Evolutionary conservation across 352 stramenopile species (phyloP), one percentile per base, ranked within the genome.

Genomic region (Phytophthora rubi): DNA sequence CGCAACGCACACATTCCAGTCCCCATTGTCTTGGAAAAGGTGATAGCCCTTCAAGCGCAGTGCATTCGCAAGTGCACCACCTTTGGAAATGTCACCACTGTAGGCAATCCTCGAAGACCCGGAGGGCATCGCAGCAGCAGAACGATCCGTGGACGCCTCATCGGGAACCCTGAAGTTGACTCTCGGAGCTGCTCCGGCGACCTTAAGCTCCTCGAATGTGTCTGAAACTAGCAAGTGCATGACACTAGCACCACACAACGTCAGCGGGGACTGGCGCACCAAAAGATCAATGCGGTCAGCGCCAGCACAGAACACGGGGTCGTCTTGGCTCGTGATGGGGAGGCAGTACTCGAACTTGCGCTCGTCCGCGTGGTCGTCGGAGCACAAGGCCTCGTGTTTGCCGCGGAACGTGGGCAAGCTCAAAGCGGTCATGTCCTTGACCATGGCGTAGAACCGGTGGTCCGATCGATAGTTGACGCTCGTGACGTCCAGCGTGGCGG

Each of bases 201-300:
- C 55, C 30, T 65, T 1, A 9, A 68, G 32, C 52, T 68, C 60
- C 51, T 68, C 60, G 18, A 55, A 68, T 39, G 59, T 39, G 39
- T 61, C 61, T 0, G 52, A 51, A 21, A 68, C 6, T 8, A 68
- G 42, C 30, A 88, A 65, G 60, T 88, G 75, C 63, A 88, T 68
- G n/a, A 81, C 73, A 57, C 77, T 85, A 10, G 47, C 65, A 10
- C 59, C 73, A 76, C 28, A 73, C 52, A 42, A 48, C 15, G 61
- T 68, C 13, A 61, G 26, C 6, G 15, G 47, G 57, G 33, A 88
- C 48, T 68, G 61, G 8, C 42, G 61, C 47, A 61, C 61, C 5
- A 68, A 64, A 10, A 88, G 59, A 45, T 86, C 76, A 15, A 85
- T 68, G 39, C 80, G 77, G 67, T 86, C 76, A n/a, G 76, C 45